Evolutionary conservation across 1,139 yeast genomes (phyloP), one percentile per base, ranked within the genome.

Genomic region (Lipomyces yarrowii): DNA sequence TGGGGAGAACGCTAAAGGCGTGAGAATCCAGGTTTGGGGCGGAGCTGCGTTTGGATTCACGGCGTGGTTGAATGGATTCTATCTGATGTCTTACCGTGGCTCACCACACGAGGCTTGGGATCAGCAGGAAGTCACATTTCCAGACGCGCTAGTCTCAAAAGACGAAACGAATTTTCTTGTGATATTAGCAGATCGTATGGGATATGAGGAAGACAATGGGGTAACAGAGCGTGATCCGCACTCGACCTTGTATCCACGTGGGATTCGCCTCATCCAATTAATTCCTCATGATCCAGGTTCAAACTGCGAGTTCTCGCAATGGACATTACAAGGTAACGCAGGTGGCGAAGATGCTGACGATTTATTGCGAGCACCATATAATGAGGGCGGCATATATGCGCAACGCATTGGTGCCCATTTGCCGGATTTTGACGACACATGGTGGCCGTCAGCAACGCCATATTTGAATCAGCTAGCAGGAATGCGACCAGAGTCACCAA

Each of bases 181-280:
- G 15, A 56, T 64, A 21, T 37, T 64, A 4, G 57, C 57, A 6
- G 67, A 64, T 54, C 59, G 56, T 15, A 64, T 61, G 65, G 67
- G 67, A 11, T 64, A 64, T 42, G 67, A 64, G 26, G 52, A 35
- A n/a, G 65, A 58, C 33, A 53, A 61, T 10, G 65, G 60, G 48
- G 62, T 57, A 10, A 61, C 56, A n/a, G 65, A 56, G 32, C 52
- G 37, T 13, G 64, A 64, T 21, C 30, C 30, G 42, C 55, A 60
- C 35, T 56, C 64, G n/a, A 64, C 57, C 18, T 33, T 62, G 26
- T 56, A 61, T 59, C 67, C 67, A n/a, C 65, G 67, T 21, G 67
- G 67, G 1, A 64, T 64, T 23, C 57, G 62, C 1, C 15, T 32
- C 10, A 46, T 62, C 18, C 58, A 55, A 15, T 54, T 64, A 6